Evolutionary conservation across 768 basidiomycete genomes (phyloP), one percentile per base, ranked within the genome.

Genomic region (Lactarius indigo): DNA sequence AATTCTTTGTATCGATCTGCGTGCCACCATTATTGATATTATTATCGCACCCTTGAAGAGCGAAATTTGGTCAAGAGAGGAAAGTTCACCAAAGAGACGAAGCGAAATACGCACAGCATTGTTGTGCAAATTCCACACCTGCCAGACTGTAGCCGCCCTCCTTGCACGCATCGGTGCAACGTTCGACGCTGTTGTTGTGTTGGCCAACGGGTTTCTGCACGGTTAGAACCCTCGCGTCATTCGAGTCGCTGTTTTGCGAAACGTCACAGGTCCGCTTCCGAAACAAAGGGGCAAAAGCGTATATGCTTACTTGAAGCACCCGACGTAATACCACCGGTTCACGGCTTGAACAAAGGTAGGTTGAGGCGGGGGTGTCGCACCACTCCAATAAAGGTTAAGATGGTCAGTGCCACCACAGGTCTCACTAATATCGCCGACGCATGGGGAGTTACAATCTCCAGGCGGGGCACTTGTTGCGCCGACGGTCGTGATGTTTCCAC

Each of bases 321-420:
- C 31, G 7, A 33, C 7, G 3, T 3, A 33, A 33, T 33, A 7
- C 31, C 31, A 33, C 31, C 7, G 3, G 31, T 33, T 33, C 7
- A 33, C 31, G 3, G 31, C 7, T 33, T 33, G 31, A 33, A 33
- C 31, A 33, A 33, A 33, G 31, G 31, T 33, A 33, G 31, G 31
- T 33, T 33, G 31, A 33, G 57, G 63, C 30, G 56, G 35, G 50
- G 26, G 3, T 31, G 72, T 80, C 35, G 75, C 75, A 17, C 89
- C 88, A 69, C 81, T 88, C 82, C 81, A 85, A 76, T 85, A 91
- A 7, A 91, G 74, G 70, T 86, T 86, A 17, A 91, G 78, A 30
- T 81, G 82, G 72, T 78, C 74, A 1, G 82, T 84, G 1, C 83
- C 85, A 57, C 89, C 90, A 71, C 89, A 91, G 3, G 74, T 73